Percentiles rank a stretch among this genome's conserved stretches.
These are phyloP conservation scores for Candida ovalis DNA, from an alignment of 805 yeast genomes.

Conservation along the genomic window DNA sequence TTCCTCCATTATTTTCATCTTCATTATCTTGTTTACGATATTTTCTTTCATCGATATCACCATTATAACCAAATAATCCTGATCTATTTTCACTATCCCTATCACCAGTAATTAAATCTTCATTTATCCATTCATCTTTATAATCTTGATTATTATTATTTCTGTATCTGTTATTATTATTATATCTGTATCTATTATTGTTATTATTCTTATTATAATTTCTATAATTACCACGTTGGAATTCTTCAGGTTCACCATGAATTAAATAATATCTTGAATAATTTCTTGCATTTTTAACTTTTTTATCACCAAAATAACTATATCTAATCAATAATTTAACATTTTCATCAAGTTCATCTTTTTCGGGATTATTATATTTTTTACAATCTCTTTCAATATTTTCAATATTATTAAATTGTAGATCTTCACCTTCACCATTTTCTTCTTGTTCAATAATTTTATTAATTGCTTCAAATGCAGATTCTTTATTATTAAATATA, in stretches of 20 bases:
- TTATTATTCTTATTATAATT: not conserved
- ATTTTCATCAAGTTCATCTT: conserved; percentile 15
- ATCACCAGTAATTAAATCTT: conserved; percentile 26
- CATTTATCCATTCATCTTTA: conserved; percentile 1
- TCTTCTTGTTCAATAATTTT: conserved; percentile 8
- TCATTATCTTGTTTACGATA: conserved; percentile 17
- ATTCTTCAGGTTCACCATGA: conserved; percentile 64
- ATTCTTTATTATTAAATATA: conserved; percentile 40
- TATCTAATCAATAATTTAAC: conserved; percentile 42
- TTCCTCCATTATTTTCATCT: conserved; percentile 1
- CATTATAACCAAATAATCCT: conserved; percentile 34
- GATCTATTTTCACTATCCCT: not conserved
- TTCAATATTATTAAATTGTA: conserved; percentile 26
- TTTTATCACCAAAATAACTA: conserved; percentile 51
- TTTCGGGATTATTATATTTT: conserved; percentile 16
- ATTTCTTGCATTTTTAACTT: conserved; percentile 52
- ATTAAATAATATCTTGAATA: conserved; percentile 61
- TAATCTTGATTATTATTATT: conserved; percentile 2
- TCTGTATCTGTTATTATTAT: not conserved
- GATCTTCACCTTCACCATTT: conserved; percentile 5
- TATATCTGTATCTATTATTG: not conserved
- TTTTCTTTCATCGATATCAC: conserved; percentile 31
- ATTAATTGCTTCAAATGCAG: conserved; percentile 19
- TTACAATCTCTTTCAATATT: conserved; percentile 36
- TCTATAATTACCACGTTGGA: conserved; percentile 24